phyloP scores from a whole-genome alignment of 768 basidiomycete genomes.

The Russula foetens region DNA sequence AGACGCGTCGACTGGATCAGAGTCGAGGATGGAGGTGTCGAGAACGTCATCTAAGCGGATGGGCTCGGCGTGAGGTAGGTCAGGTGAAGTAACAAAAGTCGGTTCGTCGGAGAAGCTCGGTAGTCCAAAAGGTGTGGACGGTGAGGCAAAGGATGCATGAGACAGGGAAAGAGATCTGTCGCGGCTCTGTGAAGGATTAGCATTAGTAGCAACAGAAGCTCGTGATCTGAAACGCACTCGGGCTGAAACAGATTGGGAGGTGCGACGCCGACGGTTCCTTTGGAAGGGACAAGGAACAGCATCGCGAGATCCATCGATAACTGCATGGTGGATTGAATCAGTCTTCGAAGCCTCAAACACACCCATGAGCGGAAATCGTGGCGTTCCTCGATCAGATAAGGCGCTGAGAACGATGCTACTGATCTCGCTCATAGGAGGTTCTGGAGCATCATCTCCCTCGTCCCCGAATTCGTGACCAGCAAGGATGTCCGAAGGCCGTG shows the following conservation, averaged over 20 bases:
- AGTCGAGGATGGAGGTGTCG: conserved; percentile 62
- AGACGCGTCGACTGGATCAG: conserved; percentile 33
- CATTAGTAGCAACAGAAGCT: neutral
- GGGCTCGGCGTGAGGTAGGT: conserved; percentile 31
- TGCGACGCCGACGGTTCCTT: conserved; percentile 11
- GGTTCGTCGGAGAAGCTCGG: conserved; percentile 22
- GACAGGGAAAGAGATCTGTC: conserved; percentile 26
- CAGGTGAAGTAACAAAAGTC: conserved; percentile 31
- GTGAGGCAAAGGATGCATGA: conserved; percentile 28
- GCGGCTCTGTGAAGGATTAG: conserved; percentile 25
- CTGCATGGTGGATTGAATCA: conserved; percentile 11
- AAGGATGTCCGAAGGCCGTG: conserved; percentile 62
- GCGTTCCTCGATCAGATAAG: conserved; percentile 17
- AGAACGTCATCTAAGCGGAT: conserved; percentile 71
- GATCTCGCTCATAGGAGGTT: conserved; percentile 18
- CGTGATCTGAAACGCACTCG: conserved; percentile 8
- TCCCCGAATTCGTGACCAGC: conserved; percentile 41
- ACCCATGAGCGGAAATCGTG: conserved; percentile 17
- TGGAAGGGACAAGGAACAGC: conserved; percentile 19
- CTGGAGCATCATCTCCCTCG: conserved; percentile 16
- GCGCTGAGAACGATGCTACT: conserved; percentile 14
- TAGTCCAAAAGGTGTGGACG: conserved; percentile 23
- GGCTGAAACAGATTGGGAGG: conserved; percentile 15
- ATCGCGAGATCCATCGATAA: conserved; percentile 19
- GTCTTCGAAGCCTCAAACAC: conserved; percentile 10